Percentiles rank a stretch among this genome's conserved stretches.
Conservation (phyloP, 2,329 filamentous ascomycete genomes). For the Hymenoscyphus linearis region DNA sequence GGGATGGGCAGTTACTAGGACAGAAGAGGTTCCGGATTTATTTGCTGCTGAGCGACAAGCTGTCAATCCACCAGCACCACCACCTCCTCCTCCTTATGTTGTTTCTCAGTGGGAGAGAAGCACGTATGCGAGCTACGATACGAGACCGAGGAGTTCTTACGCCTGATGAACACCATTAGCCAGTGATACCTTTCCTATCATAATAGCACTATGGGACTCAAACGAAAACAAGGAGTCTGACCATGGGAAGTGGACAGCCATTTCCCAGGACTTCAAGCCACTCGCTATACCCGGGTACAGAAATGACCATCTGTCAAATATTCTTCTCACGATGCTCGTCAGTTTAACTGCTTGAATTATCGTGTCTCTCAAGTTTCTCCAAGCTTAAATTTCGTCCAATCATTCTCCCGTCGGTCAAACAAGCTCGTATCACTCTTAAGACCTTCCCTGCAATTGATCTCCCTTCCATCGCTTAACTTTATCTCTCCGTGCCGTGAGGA, state of each 20-base stretch:
- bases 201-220: background rate
- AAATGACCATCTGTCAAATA: background rate
- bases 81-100: slow-evolving; percentile 25
- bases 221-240: background rate
- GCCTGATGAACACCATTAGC: background rate
- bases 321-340: background rate
- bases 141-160: slow-evolving; percentile 4
- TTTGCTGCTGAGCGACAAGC: background rate
- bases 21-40: slow-evolving; percentile 13
- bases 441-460: background rate
- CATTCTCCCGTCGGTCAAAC: background rate
- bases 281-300: background rate
- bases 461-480: background rate
- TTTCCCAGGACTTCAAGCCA: background rate
- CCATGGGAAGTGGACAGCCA: background rate
- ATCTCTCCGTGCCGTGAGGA: background rate
- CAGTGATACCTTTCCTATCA: too few species aligned
- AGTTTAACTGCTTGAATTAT: background rate
- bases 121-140: background rate
- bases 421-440: background rate
- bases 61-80: background rate
- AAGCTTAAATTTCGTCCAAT: background rate
- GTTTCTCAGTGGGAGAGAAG: slow-evolving; percentile 26
- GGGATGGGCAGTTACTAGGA: slow-evolving; percentile 29
- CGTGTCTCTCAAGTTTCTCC: background rate